Evolutionary conservation across 352 stramenopile genomes (phyloP).

Genomic region (Labyrinthula sp.): DNA sequence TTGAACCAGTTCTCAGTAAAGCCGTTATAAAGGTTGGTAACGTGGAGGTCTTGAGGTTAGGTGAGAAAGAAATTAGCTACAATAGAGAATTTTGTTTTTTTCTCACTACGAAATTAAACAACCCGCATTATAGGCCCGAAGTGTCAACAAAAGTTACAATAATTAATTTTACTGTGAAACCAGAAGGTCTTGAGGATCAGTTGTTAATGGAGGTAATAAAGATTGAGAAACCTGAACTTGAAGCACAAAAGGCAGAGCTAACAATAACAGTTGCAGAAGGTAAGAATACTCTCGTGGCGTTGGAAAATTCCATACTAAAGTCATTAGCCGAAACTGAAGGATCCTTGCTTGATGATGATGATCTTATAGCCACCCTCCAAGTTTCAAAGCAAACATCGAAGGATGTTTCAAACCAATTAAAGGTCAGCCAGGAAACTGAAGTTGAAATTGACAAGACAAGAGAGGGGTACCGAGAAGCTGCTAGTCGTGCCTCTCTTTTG

Average conservation of each 20-base stretch:
- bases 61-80: conserved; percentile 84
- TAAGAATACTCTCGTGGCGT: conserved; percentile 76
- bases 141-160: conserved; percentile 78
- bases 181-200: conserved; percentile 74
- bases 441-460: conserved; percentile 76
- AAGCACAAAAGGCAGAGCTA: conserved; percentile 74
- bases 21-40: conserved; percentile 77
- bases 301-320: conserved; percentile 79
- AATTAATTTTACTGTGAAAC: conserved; percentile 85
- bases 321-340: conserved; percentile 66
- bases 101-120: conserved; percentile 81
- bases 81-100: conserved; percentile 77
- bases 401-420: conserved; percentile 68
- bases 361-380: conserved; percentile 76
- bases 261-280: conserved; percentile 61
- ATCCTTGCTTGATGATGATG: conserved; percentile 71
- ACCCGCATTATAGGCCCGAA: conserved; percentile 79
- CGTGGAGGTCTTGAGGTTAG: conserved; percentile 67
- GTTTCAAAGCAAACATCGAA: conserved; percentile 76
- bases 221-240: conserved; percentile 68
- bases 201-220: conserved; percentile 75
- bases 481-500: conserved; percentile 67
- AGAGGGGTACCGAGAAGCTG: conserved; percentile 69
- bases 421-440: conserved; percentile 74
- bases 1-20: conserved; percentile 75